Evolutionary conservation across 805 yeast genomes (phyloP).

Genomic region (Candida manassasensis): DNA sequence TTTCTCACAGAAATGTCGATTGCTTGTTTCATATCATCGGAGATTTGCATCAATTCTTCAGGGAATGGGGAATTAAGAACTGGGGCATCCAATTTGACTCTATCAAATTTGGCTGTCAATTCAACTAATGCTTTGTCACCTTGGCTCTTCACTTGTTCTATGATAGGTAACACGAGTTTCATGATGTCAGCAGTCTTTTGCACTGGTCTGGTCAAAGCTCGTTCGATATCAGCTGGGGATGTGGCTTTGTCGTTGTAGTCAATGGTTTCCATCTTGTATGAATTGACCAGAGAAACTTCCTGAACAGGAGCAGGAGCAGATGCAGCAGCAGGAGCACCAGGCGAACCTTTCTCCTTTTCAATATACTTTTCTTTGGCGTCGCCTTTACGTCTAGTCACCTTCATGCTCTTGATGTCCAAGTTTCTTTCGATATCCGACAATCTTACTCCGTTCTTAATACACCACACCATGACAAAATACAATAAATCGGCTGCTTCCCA

Average conservation of each 20-base stretch:
- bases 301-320: conserved; percentile 9
- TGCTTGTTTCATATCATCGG: conserved; percentile 73
- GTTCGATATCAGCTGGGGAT: conserved; percentile 40
- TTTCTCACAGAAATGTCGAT: conserved; percentile 87
- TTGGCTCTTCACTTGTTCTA: conserved; percentile 63
- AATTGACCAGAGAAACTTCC: conserved; percentile 18
- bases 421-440: conserved; percentile 79
- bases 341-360: conserved; percentile 19
- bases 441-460: conserved; percentile 68
- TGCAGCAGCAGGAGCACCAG: conserved; percentile 6
- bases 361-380: conserved; percentile 87
- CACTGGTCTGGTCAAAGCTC: conserved; percentile 86
- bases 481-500: conserved; percentile 97
- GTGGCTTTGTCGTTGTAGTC: conserved; percentile 35
- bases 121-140: conserved; percentile 92
- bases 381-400: conserved; percentile 90
- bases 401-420: conserved; percentile 75
- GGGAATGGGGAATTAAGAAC: conserved; percentile 87
- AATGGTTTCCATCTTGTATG: conserved; percentile 49
- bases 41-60: conserved; percentile 62
- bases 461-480: conserved; percentile 51
- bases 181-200: conserved; percentile 90
- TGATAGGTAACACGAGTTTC: conserved; percentile 88
- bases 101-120: conserved; percentile 86
- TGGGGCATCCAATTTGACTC: conserved; percentile 67